Base-by-base conservation (phyloP, 805 yeast species). In the Candida krabiensis region DNA sequence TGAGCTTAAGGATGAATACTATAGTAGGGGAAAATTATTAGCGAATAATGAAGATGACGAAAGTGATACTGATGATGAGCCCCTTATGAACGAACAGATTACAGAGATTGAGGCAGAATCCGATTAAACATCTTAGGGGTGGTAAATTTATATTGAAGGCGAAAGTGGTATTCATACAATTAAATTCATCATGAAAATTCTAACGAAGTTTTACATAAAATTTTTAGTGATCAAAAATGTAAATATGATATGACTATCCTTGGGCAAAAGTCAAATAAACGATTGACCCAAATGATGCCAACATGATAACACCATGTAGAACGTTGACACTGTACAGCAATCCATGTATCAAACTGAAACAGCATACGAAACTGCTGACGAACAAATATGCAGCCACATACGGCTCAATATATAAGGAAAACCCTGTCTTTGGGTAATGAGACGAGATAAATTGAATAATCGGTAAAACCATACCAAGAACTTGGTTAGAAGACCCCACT, bases 1-100 rank as follows among this genome's bases (percentile, higher is more conserved):
- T 13, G 33, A 45, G n/a, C 38, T 54, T 35, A 58, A 50, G 44
- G 58, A 52, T 12, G 55, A 52, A 37, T 49, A 47, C 27, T 58
- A 58, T 41, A 51, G 55, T 14, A 52, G 43, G 28, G 55, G 53
- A 4, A 52, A 46, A 28, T 40, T 55, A 9, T 43, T 58, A 27
- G 40, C 54, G 2, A 58, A 57, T 29, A 46, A 43, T 18, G 49
- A 42, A 16, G 54, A 54, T 4, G 50, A 46, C 2, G 44, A 41
- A 9, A 37, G 38, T 2, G 41, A 41, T 9, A 37, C 38, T 2
- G 41, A 41, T 9, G 40, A 33, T 13, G 35, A 11, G 4, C 33
- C 11, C 24, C 11, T 11, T n/a, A n/a, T n/a, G n/a, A n/a, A n/a
- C n/a, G n/a, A n/a, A n/a, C n/a, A n/a, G n/a, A n/a, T n/a, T n/a